Percentiles rank a stretch among this genome's conserved stretches.
Conservation (phyloP, 768 basidiomycete genomes). For the Hygrocybe punicea region DNA sequence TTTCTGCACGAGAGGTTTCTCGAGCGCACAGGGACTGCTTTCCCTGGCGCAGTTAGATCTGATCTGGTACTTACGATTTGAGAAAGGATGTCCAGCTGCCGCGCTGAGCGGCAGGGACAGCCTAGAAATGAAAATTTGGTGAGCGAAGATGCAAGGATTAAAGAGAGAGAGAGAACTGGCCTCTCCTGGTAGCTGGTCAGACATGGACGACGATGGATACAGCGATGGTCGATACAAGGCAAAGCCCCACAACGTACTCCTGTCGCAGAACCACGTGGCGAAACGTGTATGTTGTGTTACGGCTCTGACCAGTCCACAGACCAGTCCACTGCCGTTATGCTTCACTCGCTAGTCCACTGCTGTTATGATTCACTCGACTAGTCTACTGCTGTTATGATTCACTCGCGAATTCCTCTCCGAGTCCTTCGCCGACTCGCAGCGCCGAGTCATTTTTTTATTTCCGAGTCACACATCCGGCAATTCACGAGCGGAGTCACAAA, state of each 20-base stretch:
- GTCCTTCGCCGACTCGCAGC: not conserved
- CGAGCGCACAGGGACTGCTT: too few species aligned
- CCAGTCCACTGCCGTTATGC: too few species aligned
- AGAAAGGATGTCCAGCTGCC: slow-evolving; percentile 87
- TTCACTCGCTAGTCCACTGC: too few species aligned
- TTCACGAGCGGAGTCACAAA: not conserved
- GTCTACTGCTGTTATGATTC: too few species aligned
- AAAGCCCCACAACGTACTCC: not conserved
- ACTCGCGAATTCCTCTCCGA: not conserved
- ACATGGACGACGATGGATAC: not conserved
- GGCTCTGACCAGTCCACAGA: too few species aligned
- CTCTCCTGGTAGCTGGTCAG: slow-evolving; percentile 31
- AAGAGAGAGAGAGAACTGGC: slow-evolving; percentile 28
- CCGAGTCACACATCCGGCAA: not conserved
- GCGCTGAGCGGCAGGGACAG: slow-evolving; percentile 80
- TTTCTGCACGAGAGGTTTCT: too few species aligned
- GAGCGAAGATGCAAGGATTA: not conserved
- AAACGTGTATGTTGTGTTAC: too few species aligned
- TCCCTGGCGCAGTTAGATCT: too few species aligned
- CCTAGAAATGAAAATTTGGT: slow-evolving; percentile 34
- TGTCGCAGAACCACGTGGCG: not conserved
- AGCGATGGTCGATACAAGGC: not conserved
- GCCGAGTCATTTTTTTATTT: not conserved
- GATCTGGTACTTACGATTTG: slow-evolving; percentile 70
- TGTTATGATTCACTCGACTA: too few species aligned